phyloP scores from a whole-genome alignment of 257 asterid species.

The Solanum clarkiae region DNA sequence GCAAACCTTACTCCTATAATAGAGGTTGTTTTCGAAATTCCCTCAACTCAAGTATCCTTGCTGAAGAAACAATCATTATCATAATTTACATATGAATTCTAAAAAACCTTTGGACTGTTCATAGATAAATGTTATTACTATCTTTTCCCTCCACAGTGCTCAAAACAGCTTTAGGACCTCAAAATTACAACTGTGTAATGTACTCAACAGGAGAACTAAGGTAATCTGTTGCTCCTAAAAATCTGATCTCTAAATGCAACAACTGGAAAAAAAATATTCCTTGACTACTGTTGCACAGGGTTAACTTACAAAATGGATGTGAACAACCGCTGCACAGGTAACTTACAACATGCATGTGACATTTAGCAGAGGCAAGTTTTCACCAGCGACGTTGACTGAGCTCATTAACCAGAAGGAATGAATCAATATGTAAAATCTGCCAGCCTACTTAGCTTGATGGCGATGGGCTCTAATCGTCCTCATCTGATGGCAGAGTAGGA shows the following conservation, averaged over 20 bases:
- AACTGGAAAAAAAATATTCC: neutral
- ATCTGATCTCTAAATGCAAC: neutral
- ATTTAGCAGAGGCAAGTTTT: neutral
- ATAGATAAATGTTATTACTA: neutral
- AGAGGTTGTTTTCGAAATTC: neutral
- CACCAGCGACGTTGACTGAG: neutral
- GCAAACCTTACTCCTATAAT: neutral
- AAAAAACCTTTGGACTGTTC: neutral
- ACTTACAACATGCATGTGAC: neutral
- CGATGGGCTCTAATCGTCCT: slow-evolving; percentile 22
- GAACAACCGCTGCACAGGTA: neutral
- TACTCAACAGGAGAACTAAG: neutral
- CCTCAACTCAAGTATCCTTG: neutral
- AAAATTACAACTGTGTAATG: neutral
- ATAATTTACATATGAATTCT: neutral
- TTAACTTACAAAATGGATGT: neutral
- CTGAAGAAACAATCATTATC: neutral
- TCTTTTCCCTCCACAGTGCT: neutral
- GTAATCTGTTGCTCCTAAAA: neutral
- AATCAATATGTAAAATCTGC: neutral
- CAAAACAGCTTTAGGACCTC: neutral
- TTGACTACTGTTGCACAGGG: neutral
- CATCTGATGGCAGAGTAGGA: slow-evolving; percentile 58
- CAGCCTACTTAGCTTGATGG: neutral
- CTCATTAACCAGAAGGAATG: neutral